Evolutionary conservation across 2,329 filamentous ascomycete species (phyloP).

Genomic region (Colletotrichum tabaci): DNA sequence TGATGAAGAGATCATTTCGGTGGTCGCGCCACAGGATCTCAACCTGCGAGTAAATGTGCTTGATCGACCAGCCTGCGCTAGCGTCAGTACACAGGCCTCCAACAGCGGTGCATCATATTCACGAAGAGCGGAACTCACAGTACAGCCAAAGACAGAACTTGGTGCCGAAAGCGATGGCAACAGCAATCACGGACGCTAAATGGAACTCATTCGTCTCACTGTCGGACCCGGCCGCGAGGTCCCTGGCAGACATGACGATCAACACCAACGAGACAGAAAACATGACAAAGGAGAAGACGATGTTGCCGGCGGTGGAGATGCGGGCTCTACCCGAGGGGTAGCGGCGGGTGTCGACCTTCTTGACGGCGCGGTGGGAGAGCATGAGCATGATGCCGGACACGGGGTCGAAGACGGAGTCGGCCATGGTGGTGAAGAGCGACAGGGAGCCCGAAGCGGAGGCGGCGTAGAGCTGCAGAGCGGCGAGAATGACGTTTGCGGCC

Average conservation of each 20-base stretch:
- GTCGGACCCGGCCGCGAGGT: constrained; percentile 69
- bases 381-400: constrained; percentile 91
- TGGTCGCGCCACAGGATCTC: constrained; percentile 97
- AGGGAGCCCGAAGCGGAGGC: constrained; percentile 90
- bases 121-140: constrained; percentile 61
- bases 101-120: not conserved
- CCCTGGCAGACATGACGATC: constrained; percentile 86
- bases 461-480: constrained; percentile 88
- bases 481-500: constrained; percentile 83
- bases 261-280: constrained; percentile 91
- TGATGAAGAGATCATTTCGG: constrained; percentile 97
- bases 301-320: constrained; percentile 96
- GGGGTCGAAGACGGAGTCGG: constrained; percentile 94
- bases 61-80: constrained; percentile 75
- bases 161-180: constrained; percentile 85
- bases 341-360: constrained; percentile 85
- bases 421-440: constrained; percentile 97
- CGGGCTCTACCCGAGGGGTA: constrained; percentile 95
- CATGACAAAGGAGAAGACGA: constrained; percentile 97
- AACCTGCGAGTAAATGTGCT: constrained; percentile 92
- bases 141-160: constrained; percentile 90
- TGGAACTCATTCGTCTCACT: constrained; percentile 77
- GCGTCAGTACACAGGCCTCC: not conserved
- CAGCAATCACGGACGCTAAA: constrained; percentile 87
- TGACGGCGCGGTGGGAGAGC: constrained; percentile 88